These are phyloP conservation scores for Cercospora canescens DNA, from an alignment of 2,329 filamentous ascomycete species.

Conservation along the genomic window DNA sequence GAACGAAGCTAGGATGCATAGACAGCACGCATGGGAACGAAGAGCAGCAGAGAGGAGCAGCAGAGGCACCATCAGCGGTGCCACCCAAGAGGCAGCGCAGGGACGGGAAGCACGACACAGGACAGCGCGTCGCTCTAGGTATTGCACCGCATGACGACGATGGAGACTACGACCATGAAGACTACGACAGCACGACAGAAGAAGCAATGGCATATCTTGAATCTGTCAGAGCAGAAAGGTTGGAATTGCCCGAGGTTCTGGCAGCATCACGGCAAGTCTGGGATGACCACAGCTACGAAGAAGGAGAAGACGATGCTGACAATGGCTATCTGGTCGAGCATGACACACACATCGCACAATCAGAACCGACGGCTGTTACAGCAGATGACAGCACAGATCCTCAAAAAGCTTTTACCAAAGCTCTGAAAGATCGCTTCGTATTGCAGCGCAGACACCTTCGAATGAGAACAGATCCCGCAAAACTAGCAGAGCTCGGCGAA, in stretches of 20 bases:
- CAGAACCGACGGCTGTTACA: constrained; percentile 40
- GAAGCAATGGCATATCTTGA: constrained; percentile 38
- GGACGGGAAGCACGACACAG: constrained; percentile 15
- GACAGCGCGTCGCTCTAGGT: constrained; percentile 30
- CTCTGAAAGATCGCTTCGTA: constrained; percentile 65
- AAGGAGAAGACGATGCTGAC: constrained; percentile 35
- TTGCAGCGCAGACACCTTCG: constrained; percentile 64
- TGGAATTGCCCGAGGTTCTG: constrained; percentile 29
- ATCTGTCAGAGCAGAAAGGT: constrained; percentile 32
- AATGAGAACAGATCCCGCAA: constrained; percentile 53
- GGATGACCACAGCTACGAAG: constrained; percentile 1
- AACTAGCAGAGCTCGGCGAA: constrained; percentile 55
- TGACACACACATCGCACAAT: constrained; percentile 72
- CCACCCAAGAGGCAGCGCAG: background rate
- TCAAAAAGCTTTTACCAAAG: constrained; percentile 66
- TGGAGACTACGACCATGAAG: constrained; percentile 24
- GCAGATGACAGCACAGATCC: constrained; percentile 42
- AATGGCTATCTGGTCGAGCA: constrained; percentile 68
- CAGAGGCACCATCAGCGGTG: background rate
- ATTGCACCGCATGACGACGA: constrained; percentile 26
- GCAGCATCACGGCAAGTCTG: constrained; percentile 20
- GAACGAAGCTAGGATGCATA: background rate
- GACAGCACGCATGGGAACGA: background rate
- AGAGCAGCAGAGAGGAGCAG: background rate
- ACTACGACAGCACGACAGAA: constrained; percentile 28